These are phyloP conservation scores for Plantago major DNA, from an alignment of 257 asterid genomes.

Conservation along the genomic window DNA sequence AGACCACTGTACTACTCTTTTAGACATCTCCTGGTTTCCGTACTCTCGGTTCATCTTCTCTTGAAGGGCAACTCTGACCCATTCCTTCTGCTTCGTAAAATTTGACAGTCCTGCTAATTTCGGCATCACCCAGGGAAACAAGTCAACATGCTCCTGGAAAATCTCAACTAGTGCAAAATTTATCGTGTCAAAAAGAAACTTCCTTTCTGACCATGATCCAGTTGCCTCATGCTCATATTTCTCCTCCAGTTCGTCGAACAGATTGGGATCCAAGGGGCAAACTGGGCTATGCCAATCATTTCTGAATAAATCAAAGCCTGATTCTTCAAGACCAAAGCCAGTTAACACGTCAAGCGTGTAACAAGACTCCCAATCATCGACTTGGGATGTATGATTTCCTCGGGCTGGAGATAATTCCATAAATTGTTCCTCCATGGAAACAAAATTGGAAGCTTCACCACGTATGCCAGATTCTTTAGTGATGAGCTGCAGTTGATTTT, in stretches of 20 bases:
- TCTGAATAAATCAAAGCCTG: conserved; percentile 29
- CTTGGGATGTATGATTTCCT: conserved; percentile 22
- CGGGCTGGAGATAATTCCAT: conserved; percentile 30
- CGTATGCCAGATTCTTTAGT: conserved; percentile 63
- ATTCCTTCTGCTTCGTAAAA: conserved; percentile 30
- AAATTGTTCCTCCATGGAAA: conserved; percentile 39
- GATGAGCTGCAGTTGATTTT: conserved; percentile 83
- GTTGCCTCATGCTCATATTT: conserved; percentile 27
- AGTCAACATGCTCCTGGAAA: conserved; percentile 32
- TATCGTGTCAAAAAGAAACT: conserved; percentile 57
- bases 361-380: conserved; percentile 52
- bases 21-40: conserved; percentile 26
- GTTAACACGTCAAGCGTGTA: conserved; percentile 51
- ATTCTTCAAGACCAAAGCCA: conserved; percentile 49
- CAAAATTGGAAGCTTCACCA: conserved; percentile 28
- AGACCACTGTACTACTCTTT: conserved; percentile 29
- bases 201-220: conserved; percentile 52
- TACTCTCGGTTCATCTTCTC: conserved; percentile 32
- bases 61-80: conserved; percentile 38
- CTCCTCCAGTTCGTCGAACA: conserved; percentile 66
- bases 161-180: conserved; percentile 48
- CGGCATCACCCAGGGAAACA: conserved; percentile 58
- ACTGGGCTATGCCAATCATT: conserved; percentile 53
- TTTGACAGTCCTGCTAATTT: conserved; percentile 19
- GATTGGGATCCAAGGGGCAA: conserved; percentile 54